Base-by-base conservation (phyloP, 2,329 filamentous ascomycete species). In the Calonectria ilicicola region DNA sequence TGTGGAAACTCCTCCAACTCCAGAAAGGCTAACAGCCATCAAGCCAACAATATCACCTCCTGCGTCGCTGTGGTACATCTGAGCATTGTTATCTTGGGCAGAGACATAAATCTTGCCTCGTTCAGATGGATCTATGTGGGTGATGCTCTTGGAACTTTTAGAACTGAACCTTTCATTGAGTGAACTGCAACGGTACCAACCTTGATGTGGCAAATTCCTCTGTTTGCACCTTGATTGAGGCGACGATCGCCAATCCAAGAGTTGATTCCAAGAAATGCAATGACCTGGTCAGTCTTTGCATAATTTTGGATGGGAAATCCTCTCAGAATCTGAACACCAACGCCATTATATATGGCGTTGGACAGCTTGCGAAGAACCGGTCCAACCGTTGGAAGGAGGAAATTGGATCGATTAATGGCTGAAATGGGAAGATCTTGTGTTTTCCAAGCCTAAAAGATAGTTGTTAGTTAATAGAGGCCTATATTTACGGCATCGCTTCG, bases 241-340 rank as follows among this genome's bases (percentile, higher is more conserved):
- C 46, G 44, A 8, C 32, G 63, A n/a, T 65, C 63, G 3, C 63
- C 63, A 29, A 65, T 35, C 46, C 63, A 65, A 10, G 63, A 26
- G 23, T 65, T 65, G 10, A 65, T 65, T 26, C 63, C 63, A 27
- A 65, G 46, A 40, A 65, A 65, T 14, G 63, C 63, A 27, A 65
- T 53, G 8, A 65, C n/a, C 26, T 65, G 63, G 21, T 40, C 63
- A 17, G 21, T 27, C 21, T 65, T 53, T 32, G 27, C 46, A 21
- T 65, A 65, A 23, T 40, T 51, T 7, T 51, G n/a, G 26, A 65
- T 51, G 8, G 46, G 63, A 14, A 65, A 65, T 6, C 63, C 32
- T 2, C 63, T 51, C 63, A 65, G 26, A 17, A 65, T 51, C 32
- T 65, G 63, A 26, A 65, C 29, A 4, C 63, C 63, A 19, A 40